Conservation (phyloP, 176 grass and related monocot species). For the Tuctoria greenei region DNA sequence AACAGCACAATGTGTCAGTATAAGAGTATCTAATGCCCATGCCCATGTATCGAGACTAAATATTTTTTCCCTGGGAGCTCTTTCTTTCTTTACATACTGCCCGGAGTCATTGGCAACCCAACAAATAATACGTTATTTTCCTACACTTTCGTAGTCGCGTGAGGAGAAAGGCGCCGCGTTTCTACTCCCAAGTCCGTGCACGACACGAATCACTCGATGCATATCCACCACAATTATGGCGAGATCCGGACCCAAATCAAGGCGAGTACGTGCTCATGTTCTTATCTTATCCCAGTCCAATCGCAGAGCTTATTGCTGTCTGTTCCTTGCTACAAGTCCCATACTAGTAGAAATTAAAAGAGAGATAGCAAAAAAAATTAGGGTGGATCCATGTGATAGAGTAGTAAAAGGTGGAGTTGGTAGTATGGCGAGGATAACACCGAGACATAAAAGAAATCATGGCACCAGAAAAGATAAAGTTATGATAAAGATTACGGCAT, state of each 20-base stretch:
- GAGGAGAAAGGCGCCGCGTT: not conserved
- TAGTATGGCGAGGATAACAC: constrained; percentile 9
- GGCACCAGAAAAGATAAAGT: constrained; percentile 9
- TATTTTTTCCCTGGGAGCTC: no score
- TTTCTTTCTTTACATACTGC: not conserved
- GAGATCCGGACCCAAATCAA: not conserved
- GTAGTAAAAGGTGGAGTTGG: not conserved
- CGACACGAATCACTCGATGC: not conserved
- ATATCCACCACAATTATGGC: not conserved
- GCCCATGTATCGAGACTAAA: no score
- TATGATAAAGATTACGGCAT: constrained; percentile 7
- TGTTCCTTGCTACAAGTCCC: not conserved
- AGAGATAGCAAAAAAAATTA: not conserved
- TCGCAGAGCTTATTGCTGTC: not conserved
- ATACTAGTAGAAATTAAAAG: not conserved
- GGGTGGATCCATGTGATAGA: not conserved
- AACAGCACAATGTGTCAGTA: no score
- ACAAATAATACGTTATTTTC: not conserved
- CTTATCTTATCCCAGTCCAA: not conserved
- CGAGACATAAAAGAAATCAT: constrained; percentile 28
- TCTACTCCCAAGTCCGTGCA: not conserved
- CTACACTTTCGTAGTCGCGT: not conserved
- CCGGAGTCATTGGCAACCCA: not conserved
- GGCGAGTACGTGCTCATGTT: not conserved
- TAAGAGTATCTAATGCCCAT: no score